phyloP scores from a whole-genome alignment of 2,329 filamentous ascomycete genomes.

The Tothia fuscella region DNA sequence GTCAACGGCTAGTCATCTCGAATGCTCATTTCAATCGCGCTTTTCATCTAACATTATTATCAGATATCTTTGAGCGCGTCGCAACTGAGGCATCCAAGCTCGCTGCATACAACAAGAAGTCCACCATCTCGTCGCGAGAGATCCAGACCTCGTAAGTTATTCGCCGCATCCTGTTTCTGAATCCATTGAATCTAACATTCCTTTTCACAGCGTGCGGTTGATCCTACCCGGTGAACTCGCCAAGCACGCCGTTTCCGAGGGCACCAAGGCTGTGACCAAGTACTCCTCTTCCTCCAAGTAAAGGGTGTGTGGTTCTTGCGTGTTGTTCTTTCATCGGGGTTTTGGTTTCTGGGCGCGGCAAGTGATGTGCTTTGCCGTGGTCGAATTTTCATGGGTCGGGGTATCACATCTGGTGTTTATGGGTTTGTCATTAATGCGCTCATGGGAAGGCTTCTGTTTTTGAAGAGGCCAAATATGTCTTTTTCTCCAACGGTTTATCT shows the following conservation, averaged over 20 bases:
- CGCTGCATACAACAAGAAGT: conserved; percentile 99
- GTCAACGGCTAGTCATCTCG: conserved; percentile 69
- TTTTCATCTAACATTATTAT: conserved; percentile 9
- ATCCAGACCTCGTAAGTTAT: conserved; percentile 81
- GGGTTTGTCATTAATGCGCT: conserved; percentile 7
- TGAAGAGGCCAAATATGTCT: conserved; percentile 7
- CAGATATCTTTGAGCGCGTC: conserved; percentile 98
- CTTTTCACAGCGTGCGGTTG: conserved; percentile 57
- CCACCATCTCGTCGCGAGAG: conserved; percentile 96
- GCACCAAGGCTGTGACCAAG: conserved; percentile 99
- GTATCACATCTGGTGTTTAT: conserved; percentile 5
- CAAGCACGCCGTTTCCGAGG: conserved; percentile 99
- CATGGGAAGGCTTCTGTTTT: conserved; percentile 7
- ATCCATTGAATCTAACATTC: conserved; percentile 18
- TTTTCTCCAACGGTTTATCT: conserved; percentile 3
- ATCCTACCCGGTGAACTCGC: conserved; percentile 97
- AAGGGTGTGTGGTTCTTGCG: conserved; percentile 34
- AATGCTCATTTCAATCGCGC: conserved; percentile 11
- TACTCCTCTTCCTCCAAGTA: conserved; percentile 99
- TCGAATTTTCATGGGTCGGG: conserved; percentile 9
- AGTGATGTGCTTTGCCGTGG: conserved; percentile 19
- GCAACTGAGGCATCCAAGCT: conserved; percentile 98
- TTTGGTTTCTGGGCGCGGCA: conserved; percentile 32
- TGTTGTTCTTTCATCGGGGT: conserved; percentile 42
- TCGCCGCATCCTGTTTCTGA: not conserved